These are phyloP conservation scores for Stachybotrys chartarum DNA, from an alignment of 2,329 filamentous ascomycete species.

Conservation along the genomic window DNA sequence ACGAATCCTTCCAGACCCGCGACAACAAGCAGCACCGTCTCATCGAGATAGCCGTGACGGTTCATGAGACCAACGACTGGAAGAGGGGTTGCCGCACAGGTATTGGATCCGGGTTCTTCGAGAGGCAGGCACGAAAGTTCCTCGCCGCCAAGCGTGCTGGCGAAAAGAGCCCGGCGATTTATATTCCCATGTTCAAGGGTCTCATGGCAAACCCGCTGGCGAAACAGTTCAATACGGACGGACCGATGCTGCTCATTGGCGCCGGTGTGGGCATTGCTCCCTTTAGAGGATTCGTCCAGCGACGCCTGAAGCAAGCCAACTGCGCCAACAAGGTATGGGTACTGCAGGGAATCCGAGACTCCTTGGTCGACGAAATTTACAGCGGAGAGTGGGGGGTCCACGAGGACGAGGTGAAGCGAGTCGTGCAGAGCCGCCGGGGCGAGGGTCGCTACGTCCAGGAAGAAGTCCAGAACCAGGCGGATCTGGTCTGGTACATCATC, in stretches of 20 bases:
- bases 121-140: conserved; percentile 70
- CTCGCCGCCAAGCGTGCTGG: conserved; percentile 60
- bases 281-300: conserved; percentile 95
- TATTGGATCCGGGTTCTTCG: conserved; percentile 88
- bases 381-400: conserved; percentile 93
- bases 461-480: conserved; percentile 82
- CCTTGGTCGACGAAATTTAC: conserved; percentile 91
- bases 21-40: conserved; percentile 68
- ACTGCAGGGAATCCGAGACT: conserved; percentile 88
- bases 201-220: conserved; percentile 96
- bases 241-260: conserved; percentile 95
- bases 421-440: conserved; percentile 68
- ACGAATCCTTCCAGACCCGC: conserved; percentile 62
- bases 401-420: conserved; percentile 77
- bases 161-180: conserved; percentile 51
- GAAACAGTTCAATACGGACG: conserved; percentile 84
- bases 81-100: conserved; percentile 65
- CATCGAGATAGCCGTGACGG: conserved; percentile 93
- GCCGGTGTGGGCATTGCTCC: conserved; percentile 95
- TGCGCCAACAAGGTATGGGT: conserved; percentile 98
- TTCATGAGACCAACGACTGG: conserved; percentile 84
- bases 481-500: conserved; percentile 97
- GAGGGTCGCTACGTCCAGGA: conserved; percentile 93
- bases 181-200: conserved; percentile 95
- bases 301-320: conserved; percentile 86